phyloP scores from a whole-genome alignment of 306 rosid species.

The Crotalaria pallida region DNA sequence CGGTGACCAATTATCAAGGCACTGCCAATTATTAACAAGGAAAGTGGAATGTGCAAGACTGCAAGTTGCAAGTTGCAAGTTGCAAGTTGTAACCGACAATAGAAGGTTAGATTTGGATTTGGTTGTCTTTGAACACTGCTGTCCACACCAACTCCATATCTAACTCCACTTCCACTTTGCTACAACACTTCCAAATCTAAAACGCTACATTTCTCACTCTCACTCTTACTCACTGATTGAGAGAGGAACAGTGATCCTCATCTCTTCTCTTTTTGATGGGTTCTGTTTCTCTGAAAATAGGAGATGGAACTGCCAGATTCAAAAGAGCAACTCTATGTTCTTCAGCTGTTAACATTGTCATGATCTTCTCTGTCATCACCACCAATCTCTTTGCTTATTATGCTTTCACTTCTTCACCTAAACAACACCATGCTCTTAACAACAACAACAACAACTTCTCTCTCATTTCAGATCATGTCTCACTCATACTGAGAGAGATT shows the following conservation, averaged over 20 bases:
- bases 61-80: no score
- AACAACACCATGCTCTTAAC: constrained; percentile 45
- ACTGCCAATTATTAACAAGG: background rate
- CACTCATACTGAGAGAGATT: constrained; percentile 76
- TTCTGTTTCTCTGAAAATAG: constrained; percentile 83
- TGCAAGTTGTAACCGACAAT: constrained; percentile 24
- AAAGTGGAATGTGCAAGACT: background rate
- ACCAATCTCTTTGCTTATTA: constrained; percentile 90
- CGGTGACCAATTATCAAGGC: background rate
- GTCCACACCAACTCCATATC: background rate
- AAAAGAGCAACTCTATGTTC: constrained; percentile 67
- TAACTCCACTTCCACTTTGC: background rate
- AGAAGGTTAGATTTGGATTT: constrained; percentile 10
- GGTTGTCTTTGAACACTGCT: background rate
- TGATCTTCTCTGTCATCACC: constrained; percentile 82
- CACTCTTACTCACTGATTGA: background rate
- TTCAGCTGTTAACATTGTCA: constrained; percentile 75
- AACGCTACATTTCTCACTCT: no score
- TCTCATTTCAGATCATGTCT: constrained; percentile 83
- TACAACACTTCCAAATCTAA: background rate
- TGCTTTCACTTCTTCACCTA: constrained; percentile 75
- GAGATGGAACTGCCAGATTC: constrained; percentile 95
- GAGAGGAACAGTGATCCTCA: background rate
- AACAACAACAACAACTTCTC: constrained; percentile 84
- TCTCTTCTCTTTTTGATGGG: constrained; percentile 44